Conservation (phyloP, 108 stramenopile genomes). For the Ochromonas danica region DNA sequence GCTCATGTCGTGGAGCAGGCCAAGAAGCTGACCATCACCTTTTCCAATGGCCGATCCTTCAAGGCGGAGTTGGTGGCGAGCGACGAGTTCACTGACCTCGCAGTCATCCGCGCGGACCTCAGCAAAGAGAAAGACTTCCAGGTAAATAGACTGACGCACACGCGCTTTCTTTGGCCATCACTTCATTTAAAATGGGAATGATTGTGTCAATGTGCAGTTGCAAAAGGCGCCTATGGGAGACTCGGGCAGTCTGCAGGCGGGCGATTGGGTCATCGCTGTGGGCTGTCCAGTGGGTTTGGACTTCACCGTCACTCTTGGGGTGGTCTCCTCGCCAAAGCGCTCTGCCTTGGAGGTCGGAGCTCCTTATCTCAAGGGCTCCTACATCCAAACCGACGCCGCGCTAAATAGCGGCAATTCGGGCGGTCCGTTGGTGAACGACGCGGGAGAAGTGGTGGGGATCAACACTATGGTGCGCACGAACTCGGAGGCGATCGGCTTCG, state of each 20-base stretch:
- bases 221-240: slow-evolving; percentile 78
- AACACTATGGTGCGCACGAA: slow-evolving; percentile 83
- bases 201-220: slow-evolving; percentile 68
- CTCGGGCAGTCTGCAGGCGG: slow-evolving; percentile 72
- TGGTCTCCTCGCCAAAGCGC: slow-evolving; percentile 70
- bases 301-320: slow-evolving; percentile 82
- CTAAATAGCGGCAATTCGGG: slow-evolving; percentile 67
- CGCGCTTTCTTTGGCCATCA: slow-evolving; percentile 71
- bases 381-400: slow-evolving; percentile 80
- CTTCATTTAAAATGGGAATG: slow-evolving; percentile 69
- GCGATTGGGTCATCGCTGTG: slow-evolving; percentile 73
- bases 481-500: slow-evolving; percentile 73
- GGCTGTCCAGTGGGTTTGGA: slow-evolving; percentile 80
- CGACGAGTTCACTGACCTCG: slow-evolving; percentile 83
- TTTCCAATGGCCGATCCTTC: slow-evolving; percentile 77
- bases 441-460: slow-evolving; percentile 76
- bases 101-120: slow-evolving; percentile 67
- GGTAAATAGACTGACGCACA: no score
- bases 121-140: slow-evolving; percentile 83
- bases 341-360: slow-evolving; percentile 77
- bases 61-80: slow-evolving; percentile 65
- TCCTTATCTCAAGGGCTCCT: slow-evolving; percentile 73
- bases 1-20: slow-evolving; percentile 82
- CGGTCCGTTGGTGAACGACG: slow-evolving; percentile 80
- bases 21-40: slow-evolving; percentile 67